Conservation (phyloP, 129 eudicot genomes). For the Cynara cardunculus region DNA sequence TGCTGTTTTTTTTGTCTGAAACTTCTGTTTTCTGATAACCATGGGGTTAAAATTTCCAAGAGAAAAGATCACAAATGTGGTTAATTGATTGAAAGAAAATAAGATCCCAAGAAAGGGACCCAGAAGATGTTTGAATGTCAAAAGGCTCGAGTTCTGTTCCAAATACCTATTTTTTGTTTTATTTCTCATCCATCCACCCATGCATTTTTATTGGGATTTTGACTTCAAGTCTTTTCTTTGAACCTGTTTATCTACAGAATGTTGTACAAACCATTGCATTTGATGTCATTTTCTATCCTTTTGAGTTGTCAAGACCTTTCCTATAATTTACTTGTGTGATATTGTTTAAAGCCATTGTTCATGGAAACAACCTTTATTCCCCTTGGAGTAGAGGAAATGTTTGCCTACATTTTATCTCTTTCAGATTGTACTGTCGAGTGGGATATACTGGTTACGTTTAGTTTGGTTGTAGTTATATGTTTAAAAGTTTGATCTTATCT, state of each 20-base stretch:
- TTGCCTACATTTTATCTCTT: not conserved
- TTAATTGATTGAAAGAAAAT: conserved; percentile 6
- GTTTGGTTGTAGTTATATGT: not conserved
- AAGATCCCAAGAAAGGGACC: not conserved
- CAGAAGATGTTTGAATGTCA: not conserved
- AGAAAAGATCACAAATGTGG: not conserved
- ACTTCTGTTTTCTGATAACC: not conserved
- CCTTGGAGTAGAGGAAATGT: not conserved
- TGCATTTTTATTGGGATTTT: conserved; percentile 13
- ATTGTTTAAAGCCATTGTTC: not conserved
- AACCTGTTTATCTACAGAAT: conserved; percentile 12
- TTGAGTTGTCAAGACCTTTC: not conserved
- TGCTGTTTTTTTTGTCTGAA: not conserved
- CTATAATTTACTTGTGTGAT: not conserved
- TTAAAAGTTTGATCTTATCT: not conserved
- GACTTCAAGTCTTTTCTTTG: conserved; percentile 8
- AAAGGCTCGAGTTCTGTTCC: not conserved
- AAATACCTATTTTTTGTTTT: conserved; percentile 14
- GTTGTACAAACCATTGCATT: conserved; percentile 27
- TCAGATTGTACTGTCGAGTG: not conserved
- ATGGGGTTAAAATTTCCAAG: not conserved
- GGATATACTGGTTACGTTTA: not conserved
- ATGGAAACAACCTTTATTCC: not conserved
- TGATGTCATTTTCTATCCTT: conserved; percentile 4
- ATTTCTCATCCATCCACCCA: conserved; percentile 12